phyloP scores from a whole-genome alignment of 208 protist genomes.

The Trypanosomatidae sp. region DNA sequence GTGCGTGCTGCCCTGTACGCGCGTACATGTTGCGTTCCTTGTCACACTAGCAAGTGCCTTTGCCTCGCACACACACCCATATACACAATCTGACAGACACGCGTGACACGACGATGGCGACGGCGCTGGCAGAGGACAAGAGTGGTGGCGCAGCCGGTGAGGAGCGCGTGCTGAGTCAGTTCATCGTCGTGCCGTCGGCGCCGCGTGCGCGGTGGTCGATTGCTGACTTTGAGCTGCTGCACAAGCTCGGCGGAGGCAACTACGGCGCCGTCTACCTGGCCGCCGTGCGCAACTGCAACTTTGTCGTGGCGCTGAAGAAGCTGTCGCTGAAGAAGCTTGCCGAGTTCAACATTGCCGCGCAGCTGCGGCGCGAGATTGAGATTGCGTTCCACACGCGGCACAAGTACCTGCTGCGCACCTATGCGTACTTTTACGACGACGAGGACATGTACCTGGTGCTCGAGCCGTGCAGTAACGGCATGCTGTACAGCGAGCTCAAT shows the following conservation, averaged over 20 bases:
- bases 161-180: slow-evolving; percentile 43
- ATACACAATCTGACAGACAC: neutral
- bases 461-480: slow-evolving; percentile 96
- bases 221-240: slow-evolving; percentile 91
- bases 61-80: neutral
- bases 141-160: slow-evolving; percentile 36
- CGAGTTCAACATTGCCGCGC: slow-evolving; percentile 92
- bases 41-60: neutral
- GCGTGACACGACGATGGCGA: neutral
- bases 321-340: slow-evolving; percentile 91
- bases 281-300: slow-evolving; percentile 94
- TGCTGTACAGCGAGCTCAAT: slow-evolving; percentile 97
- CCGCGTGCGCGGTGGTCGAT: slow-evolving; percentile 73
- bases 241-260: slow-evolving; percentile 93
- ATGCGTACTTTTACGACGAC: slow-evolving; percentile 97
- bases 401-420: slow-evolving; percentile 97
- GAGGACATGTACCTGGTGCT: slow-evolving; percentile 97
- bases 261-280: slow-evolving; percentile 99
- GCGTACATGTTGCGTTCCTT: neutral
- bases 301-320: slow-evolving; percentile 97
- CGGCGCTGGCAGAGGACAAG: neutral
- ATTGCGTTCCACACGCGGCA: slow-evolving; percentile 98
- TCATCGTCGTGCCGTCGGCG: slow-evolving; percentile 43
- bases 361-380: slow-evolving; percentile 98
- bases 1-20: neutral